Evolutionary conservation across 1,284 basidiomycete species (phyloP).

Genomic region (Rhizopogon hawkerae): DNA sequence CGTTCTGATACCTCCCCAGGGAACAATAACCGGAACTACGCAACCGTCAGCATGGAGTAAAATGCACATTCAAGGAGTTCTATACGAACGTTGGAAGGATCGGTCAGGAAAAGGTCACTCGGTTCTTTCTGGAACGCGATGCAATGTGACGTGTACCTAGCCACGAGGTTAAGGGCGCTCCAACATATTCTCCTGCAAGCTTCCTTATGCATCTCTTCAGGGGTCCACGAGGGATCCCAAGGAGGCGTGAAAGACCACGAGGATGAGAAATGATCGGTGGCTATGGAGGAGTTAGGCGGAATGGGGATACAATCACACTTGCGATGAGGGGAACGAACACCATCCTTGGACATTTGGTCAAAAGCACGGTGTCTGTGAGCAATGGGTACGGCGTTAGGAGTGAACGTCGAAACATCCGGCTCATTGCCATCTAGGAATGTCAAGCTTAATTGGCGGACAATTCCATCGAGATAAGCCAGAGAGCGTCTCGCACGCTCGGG

Average conservation of each 20-base stretch:
- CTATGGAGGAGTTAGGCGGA: conserved; percentile 31
- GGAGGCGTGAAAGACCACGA: conserved; percentile 46
- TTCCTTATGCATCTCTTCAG: conserved; percentile 50
- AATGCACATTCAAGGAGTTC: conserved; percentile 9
- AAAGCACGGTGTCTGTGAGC: conserved; percentile 28
- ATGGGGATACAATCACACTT: conserved; percentile 45
- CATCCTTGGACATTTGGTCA: conserved; percentile 22
- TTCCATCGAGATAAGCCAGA: conserved; percentile 51
- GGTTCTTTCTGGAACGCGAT: conserved; percentile 52
- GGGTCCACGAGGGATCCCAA: conserved; percentile 53
- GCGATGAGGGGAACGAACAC: conserved; percentile 21
- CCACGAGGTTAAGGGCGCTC: conserved; percentile 59
- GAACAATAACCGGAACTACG: conserved; percentile 46
- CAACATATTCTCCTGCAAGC: conserved; percentile 66
- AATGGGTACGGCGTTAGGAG: conserved; percentile 39
- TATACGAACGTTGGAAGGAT: conserved; percentile 55
- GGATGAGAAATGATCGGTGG: conserved; percentile 31
- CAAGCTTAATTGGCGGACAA: conserved; percentile 48
- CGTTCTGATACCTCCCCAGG: conserved; percentile 56
- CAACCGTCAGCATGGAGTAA: conserved; percentile 13
- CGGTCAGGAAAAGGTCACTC: conserved; percentile 46
- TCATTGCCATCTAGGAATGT: conserved; percentile 50
- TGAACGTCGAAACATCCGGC: conserved; percentile 44
- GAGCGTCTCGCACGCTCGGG: conserved; percentile 45
- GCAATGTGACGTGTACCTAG: conserved; percentile 57